Conservation (phyloP, 2,329 filamentous ascomycete species). For the Colletotrichum somersetense region DNA sequence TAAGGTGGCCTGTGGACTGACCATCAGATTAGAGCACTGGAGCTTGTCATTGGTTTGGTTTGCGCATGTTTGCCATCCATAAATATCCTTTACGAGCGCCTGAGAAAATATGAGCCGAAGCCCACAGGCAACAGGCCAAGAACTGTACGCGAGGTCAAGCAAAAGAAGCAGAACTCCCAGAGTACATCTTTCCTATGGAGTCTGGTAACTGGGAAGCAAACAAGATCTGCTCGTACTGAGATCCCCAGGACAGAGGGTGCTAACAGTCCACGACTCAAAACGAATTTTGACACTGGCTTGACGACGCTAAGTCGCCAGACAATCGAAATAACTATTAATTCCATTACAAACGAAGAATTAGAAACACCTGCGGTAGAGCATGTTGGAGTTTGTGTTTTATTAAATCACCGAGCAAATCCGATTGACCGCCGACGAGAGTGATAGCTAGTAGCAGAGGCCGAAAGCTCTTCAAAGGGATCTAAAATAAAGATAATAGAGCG, state of each 20-base stretch:
- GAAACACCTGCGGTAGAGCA: neutral
- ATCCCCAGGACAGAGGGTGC: neutral
- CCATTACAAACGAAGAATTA: neutral
- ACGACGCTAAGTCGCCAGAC: constrained; percentile 23
- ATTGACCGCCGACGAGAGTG: constrained; percentile 35
- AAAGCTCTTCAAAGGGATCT: neutral
- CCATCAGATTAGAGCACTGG: constrained; percentile 24
- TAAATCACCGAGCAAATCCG: constrained; percentile 23
- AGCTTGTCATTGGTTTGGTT: constrained; percentile 43
- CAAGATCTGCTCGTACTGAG: constrained; percentile 6
- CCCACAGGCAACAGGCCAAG: constrained; percentile 1
- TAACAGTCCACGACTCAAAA: neutral
- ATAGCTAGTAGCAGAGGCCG: constrained; percentile 19
- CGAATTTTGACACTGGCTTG: constrained; percentile 35
- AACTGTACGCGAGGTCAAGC: neutral
- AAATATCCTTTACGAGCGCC: constrained; percentile 41
- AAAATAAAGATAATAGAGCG: neutral
- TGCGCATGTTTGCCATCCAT: constrained; percentile 42
- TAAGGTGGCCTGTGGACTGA: no score
- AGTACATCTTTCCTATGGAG: constrained; percentile 29
- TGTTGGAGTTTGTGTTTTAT: constrained; percentile 1
- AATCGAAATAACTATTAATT: neutral
- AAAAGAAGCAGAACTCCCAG: neutral
- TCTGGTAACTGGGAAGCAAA: constrained; percentile 15
- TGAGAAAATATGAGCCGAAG: constrained; percentile 1